Percentiles rank a stretch among this genome's conserved stretches.
These are phyloP conservation scores for Nemania bipapillata DNA, from an alignment of 2,329 filamentous ascomycete genomes.

Conservation along the genomic window DNA sequence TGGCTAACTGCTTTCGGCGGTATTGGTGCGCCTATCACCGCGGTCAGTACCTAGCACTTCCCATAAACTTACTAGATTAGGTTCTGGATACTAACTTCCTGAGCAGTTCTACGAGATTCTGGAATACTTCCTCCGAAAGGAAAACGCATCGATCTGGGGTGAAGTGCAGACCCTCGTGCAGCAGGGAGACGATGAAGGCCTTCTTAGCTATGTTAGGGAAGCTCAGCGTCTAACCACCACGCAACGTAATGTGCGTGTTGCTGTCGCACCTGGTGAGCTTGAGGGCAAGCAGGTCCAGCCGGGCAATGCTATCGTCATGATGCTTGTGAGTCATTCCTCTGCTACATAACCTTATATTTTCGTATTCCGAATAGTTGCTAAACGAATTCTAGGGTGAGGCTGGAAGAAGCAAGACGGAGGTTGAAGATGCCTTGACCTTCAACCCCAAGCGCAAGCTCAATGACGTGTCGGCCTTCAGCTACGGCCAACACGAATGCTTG, in stretches of 20 bases:
- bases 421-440: constrained; percentile 56
- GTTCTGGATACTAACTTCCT: constrained; percentile 10
- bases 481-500: constrained; percentile 60
- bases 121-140: constrained; percentile 55
- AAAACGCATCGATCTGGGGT: constrained; percentile 57
- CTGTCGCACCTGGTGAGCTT: constrained; percentile 51
- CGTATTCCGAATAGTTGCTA: constrained; percentile 30
- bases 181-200: constrained; percentile 50
- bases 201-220: constrained; percentile 56
- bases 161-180: constrained; percentile 56
- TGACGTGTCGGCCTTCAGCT: constrained; percentile 58
- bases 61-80: background rate
- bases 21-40: constrained; percentile 54
- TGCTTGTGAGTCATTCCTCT: constrained; percentile 52
- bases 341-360: background rate
- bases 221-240: constrained; percentile 56
- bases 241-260: constrained; percentile 55
- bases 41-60: constrained; percentile 46
- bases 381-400: constrained; percentile 50
- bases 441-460: constrained; percentile 56
- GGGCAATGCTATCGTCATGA: constrained; percentile 55
- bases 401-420: constrained; percentile 54
- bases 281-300: constrained; percentile 55
- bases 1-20: constrained; percentile 58
- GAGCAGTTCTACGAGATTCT: constrained; percentile 58